A percentile compares a stretch with the other conserved stretches of the same genome.
These are phyloP conservation scores for Monilinia polystroma DNA, from an alignment of 2,329 filamentous ascomycete species.

Conservation along the genomic window DNA sequence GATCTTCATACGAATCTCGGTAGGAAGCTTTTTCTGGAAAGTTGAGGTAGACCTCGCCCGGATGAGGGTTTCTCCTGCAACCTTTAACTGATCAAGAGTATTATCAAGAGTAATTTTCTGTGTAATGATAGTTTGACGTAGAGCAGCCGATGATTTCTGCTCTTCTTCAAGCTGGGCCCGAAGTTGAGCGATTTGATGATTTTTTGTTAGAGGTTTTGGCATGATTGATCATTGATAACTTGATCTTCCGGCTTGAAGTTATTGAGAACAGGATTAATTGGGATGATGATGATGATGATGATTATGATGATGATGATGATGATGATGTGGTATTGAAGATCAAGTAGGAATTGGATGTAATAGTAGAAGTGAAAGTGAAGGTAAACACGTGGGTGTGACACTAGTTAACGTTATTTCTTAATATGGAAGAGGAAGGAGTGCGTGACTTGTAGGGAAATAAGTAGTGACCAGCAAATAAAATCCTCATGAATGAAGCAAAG, in stretches of 20 bases:
- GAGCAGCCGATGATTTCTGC: neutral
- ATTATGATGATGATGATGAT: neutral
- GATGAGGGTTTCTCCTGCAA: neutral
- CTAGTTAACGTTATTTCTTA: neutral
- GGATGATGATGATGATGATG: neutral
- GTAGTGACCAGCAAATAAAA: neutral
- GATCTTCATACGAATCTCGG: constrained; percentile 22
- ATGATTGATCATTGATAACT: constrained; percentile 4
- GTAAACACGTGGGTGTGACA: neutral
- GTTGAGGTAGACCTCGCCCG: constrained; percentile 3
- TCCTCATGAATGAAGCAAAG: neutral
- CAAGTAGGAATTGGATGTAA: too few species aligned
- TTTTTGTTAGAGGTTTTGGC: constrained; percentile 12
- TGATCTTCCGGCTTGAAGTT: neutral
- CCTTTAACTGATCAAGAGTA: constrained; percentile 4
- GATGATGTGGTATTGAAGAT: neutral
- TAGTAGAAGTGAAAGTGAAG: neutral
- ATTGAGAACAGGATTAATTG: neutral
- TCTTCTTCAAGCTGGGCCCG: constrained; percentile 20
- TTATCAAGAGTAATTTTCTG: neutral
- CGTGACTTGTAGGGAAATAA: neutral
- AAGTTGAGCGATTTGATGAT: constrained; percentile 15
- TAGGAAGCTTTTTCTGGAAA: constrained; percentile 21
- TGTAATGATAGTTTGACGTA: neutral
- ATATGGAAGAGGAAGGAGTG: neutral